These are phyloP conservation scores for Colletotrichum destructivum DNA, from an alignment of 2,329 filamentous ascomycete species.

Conservation along the genomic window DNA sequence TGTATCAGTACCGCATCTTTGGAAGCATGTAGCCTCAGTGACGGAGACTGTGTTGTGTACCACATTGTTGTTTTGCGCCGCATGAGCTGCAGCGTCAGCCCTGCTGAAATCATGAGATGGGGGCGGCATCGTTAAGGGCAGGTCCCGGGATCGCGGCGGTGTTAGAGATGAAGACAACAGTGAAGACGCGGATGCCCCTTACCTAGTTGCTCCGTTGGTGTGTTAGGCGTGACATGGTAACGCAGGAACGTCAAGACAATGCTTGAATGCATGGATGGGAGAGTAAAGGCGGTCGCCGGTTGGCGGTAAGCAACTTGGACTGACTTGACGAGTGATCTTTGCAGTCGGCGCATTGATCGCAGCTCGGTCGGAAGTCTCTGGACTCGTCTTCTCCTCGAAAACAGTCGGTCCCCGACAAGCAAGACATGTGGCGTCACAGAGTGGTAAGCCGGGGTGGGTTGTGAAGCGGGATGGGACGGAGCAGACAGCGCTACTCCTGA, in stretches of 20 bases:
- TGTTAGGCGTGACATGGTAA: constrained; percentile 12
- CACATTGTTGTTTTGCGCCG: background rate
- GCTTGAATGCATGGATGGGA: constrained; percentile 23
- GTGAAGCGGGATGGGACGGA: background rate
- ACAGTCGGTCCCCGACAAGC: constrained; percentile 15
- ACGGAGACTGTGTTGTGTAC: background rate
- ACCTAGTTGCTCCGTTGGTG: constrained; percentile 5
- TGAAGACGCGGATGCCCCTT: background rate
- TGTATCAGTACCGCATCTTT: no score
- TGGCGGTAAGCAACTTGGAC: background rate
- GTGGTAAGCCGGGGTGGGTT: constrained; percentile 14
- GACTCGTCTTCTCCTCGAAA: background rate
- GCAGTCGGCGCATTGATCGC: constrained; percentile 29
- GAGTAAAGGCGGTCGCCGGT: background rate
- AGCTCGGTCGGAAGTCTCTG: constrained; percentile 12
- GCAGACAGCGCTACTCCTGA: background rate
- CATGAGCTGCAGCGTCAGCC: background rate
- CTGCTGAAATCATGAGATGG: background rate
- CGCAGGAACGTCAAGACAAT: constrained; percentile 17
- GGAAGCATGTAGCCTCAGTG: background rate
- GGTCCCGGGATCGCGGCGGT: background rate
- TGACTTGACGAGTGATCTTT: constrained; percentile 7
- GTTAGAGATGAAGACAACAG: background rate
- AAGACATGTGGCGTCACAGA: constrained; percentile 40
- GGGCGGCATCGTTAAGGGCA: background rate